Evolutionary conservation across 306 rosid species (phyloP), one percentile per base, ranked within the genome.

Genomic region (Vigna radiata): DNA sequence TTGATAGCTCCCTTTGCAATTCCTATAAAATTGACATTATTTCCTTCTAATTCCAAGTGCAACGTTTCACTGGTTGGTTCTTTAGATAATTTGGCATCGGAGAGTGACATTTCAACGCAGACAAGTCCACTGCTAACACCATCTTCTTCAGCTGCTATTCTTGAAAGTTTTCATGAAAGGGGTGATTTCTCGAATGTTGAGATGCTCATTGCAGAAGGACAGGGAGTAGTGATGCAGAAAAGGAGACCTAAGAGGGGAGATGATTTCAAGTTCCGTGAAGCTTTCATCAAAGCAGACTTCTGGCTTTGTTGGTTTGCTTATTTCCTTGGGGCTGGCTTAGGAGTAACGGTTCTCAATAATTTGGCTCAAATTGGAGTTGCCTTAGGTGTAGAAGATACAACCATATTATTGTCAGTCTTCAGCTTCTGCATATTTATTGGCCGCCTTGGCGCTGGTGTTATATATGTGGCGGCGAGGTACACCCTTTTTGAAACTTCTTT

Each of bases 311-410:
- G 97, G 96, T 74, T 87, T 86, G 70, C 82, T 63, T 91, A 85
- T 74, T 91, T 90, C 79, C 79, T 94, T 11, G 97, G 90, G 44
- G 93, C 85, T 50, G 96, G 97, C 52, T 56, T 96, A 0, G 97
- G 98, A 53, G 79, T 94, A 41, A 91, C 98, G 1, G 90, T 90
- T 68, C 93, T 94, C 63, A 94, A 94, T 73, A 94, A 94, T 80
- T 77, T 94, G 84, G 91, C 94, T 81, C 98, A 91, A 80, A 94
- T 91, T 83, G 97, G 97, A 79, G 79, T 84, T 74, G 80, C 98
- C 49, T 83, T 87, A 55, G 98, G 97, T 21, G 78, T 25, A 46
- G 73, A 83, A 33, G 54, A 94, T 76, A 81, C 97, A 2, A 90
- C 94, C 61, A 82, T 90, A 71, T 79, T 91, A 83, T 78, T 94